Evolutionary conservation across 2,329 filamentous ascomycete species (phyloP), one percentile per base, ranked within the genome.

Genomic region (Thielaviopsis musarum): DNA sequence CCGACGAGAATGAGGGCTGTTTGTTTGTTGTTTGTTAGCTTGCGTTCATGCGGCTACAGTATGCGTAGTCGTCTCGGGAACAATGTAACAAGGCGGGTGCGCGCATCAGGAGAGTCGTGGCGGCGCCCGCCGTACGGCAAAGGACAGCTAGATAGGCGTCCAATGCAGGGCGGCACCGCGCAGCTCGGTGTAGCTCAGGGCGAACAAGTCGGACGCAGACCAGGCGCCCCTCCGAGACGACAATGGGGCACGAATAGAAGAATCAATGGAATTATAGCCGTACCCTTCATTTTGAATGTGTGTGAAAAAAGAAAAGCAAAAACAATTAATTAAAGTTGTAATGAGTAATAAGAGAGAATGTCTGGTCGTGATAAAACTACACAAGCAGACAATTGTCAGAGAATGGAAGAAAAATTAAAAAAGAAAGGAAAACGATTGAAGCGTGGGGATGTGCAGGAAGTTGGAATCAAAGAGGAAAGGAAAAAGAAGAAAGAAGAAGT

Each of bases 1-100:
- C 93, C 93, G 75, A 97, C 93, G 71, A 97, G 91, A 85, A 95
- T 96, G 71, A 96, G 86, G 77, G 91, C 90, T 96, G 70, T 63
- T 17, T 96, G 70, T 63, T 17, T 59, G 13, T 19, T 30, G 52
- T 22, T 30, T 19, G 56, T 38, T 54, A 26, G 59, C 54, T 45
- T 56, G 58, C 34, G n/a, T 51, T 51, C 48, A n/a, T 41, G 30
- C 6, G 19, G 17, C 17, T 9, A 12, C 13, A 12, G 56, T 19
- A 10, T 21, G 21, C 24, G 17, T 17, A 30, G 52, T 12, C 26
- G 26, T 26, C 26, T 54, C 9, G 19, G 30, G 52, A 34, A 15
- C 30, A 7, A 10, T 3, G 4, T 34, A 34, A 10, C 30, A 9
- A 34, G 6, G 30, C 52, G 52, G 52, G 30, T 9, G 52, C 52